Evolutionary conservation across 106 monocot genomes (phyloP).

Genomic region (Dendrobium catenatum): DNA sequence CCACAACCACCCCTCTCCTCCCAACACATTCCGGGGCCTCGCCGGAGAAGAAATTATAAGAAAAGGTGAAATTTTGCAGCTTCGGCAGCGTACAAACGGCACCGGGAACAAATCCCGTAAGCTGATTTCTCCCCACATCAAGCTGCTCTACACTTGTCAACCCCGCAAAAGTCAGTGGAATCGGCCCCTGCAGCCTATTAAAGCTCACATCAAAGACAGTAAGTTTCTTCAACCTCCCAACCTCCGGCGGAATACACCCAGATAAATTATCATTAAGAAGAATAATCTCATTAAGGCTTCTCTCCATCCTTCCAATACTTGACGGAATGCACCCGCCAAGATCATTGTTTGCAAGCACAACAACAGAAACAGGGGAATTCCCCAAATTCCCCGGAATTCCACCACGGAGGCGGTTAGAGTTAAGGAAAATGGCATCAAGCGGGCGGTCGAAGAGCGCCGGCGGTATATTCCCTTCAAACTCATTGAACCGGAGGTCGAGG

Average conservation of each 20-base stretch:
- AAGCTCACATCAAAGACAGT: conserved; percentile 44
- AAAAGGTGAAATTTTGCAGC: conserved; percentile 40
- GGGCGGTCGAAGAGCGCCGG: conserved; percentile 28
- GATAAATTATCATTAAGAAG: conserved; percentile 31
- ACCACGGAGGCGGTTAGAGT: conserved; percentile 28
- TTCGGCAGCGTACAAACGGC: conserved; percentile 24
- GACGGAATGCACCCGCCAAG: conserved; percentile 34
- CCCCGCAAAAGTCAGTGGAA: conserved; percentile 24
- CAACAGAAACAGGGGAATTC: conserved; percentile 45
- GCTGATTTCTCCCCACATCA: conserved; percentile 29
- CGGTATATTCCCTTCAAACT: conserved; percentile 36
- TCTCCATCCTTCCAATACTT: conserved; percentile 35
- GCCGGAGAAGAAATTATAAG: conserved; percentile 42
- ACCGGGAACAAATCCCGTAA: conserved; percentile 30
- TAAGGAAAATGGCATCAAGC: conserved; percentile 39
- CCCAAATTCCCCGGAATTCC: conserved; percentile 33
- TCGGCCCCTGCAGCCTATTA: conserved; percentile 35
- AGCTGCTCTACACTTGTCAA: conserved; percentile 37
- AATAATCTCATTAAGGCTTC: conserved; percentile 37
- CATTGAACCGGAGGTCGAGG: conserved; percentile 38
- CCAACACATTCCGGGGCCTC: conserved; percentile 30
- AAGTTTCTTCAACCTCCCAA: conserved; percentile 15
- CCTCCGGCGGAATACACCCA: conserved; percentile 27
- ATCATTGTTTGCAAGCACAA: conserved; percentile 40
- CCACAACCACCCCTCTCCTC: conserved; percentile 10